These are phyloP conservation scores for Ogataea trehaloabstinens DNA, from an alignment of 805 yeast species.

Conservation along the genomic window DNA sequence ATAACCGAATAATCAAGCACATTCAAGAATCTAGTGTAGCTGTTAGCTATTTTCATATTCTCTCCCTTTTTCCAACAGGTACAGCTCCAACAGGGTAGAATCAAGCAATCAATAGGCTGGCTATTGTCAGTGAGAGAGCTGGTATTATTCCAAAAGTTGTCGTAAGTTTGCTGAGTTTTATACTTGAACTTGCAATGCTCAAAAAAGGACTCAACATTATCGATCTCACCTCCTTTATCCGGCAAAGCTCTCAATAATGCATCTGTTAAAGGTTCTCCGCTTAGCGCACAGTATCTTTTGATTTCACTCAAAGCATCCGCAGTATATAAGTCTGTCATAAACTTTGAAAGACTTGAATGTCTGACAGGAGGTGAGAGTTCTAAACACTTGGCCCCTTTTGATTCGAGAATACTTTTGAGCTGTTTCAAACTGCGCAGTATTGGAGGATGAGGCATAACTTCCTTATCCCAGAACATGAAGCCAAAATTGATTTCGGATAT, in stretches of 20 bases:
- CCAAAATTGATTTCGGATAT: constrained; percentile 43
- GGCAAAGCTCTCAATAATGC: constrained; percentile 17
- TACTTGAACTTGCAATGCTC: constrained; percentile 36
- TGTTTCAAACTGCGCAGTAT: constrained; percentile 43
- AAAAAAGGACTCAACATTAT: constrained; percentile 36
- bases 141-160: constrained; percentile 38
- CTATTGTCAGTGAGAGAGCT: constrained; percentile 33
- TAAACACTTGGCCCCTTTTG: constrained; percentile 41
- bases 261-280: constrained; percentile 31
- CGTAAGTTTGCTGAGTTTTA: constrained; percentile 35
- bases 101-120: constrained; percentile 45
- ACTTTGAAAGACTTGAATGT: constrained; percentile 28
- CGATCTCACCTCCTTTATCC: constrained; percentile 16
- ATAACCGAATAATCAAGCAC: constrained; percentile 49
- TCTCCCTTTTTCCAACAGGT: constrained; percentile 43
- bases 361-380: constrained; percentile 35
- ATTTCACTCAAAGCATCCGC: constrained; percentile 29
- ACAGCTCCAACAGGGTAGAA: constrained; percentile 45
- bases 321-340: constrained; percentile 24
- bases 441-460: constrained; percentile 55
- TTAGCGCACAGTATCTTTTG: constrained; percentile 19
- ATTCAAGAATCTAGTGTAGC: constrained; percentile 57
- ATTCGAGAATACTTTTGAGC: constrained; percentile 23
- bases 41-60: constrained; percentile 37
- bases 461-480: constrained; percentile 42